Base-by-base conservation (phyloP, 1,284 basidiomycete genomes). In the Cystobasidium sp. region DNA sequence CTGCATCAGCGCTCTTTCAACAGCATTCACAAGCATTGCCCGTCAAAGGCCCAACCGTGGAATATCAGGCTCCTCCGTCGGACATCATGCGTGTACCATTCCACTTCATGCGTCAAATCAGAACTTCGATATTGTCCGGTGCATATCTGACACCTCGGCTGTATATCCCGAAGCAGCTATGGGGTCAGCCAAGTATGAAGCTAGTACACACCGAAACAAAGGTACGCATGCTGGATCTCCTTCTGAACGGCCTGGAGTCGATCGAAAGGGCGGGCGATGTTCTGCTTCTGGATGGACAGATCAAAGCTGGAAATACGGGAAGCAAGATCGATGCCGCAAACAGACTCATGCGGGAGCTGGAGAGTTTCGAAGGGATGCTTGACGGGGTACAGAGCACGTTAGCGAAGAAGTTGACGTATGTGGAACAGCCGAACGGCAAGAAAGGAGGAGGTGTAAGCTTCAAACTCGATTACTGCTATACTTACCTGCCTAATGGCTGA, bases 141-240 rank as follows among this genome's bases (percentile, higher is more conserved):
- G 92, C 91, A 14, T 97, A 96, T 81, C 85, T 98, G 72, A 96
- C 93, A 0, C 88, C 89, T 37, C 87, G 89, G 53, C 84, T 99
- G 75, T 95, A 94, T 82, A 89, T 98, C 22, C 91, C 94, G 6
- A 88, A 90, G 59, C 90, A 91, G 76, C 89, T 96, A 10, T 99
- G 96, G 96, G 59, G 64, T 20, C 91, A 92, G 80, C 88, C 89
- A 22, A 92, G 93, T 44, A 90, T 90, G 44, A 94, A 94, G 82
- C 86, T 96, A 58, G 84, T 85, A 14, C 91, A 91, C 78, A 81
- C 94, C 46, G 87, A 89, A 62, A 91, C 93, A 78, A 97, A 97
- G 83, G 88, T 94, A 14, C 87, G 91, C 43, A 90, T 93, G 68
- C 88, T 96, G 56, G 90, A 91, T 74, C 87, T 92, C 59, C 83